A percentile compares a stretch with the other conserved stretches of the same genome.
Evolutionary conservation across 192 early-diverging fungal species (phyloP).

Genomic region (Backusella mclennaniae): DNA sequence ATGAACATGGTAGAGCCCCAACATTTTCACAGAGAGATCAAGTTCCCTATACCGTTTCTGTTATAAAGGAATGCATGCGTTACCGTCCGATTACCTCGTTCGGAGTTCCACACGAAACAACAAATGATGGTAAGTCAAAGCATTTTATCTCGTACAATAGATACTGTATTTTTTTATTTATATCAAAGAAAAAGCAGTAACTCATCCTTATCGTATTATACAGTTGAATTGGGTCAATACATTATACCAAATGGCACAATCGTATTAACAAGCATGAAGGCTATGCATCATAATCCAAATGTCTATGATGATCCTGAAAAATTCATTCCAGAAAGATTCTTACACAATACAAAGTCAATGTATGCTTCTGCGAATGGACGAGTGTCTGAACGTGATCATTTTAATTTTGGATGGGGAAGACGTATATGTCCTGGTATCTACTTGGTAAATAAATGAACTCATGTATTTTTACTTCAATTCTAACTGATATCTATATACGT

Average conservation of each 20-base stretch:
- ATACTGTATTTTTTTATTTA: neutral
- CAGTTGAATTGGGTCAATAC: conserved; percentile 27
- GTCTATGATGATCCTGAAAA: conserved; percentile 43
- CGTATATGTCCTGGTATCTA: conserved; percentile 14
- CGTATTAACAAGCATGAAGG: conserved; percentile 43
- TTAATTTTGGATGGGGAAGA: conserved; percentile 24
- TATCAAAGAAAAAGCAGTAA: neutral
- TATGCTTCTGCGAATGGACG: conserved; percentile 17
- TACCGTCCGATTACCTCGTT: neutral
- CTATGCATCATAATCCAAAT: conserved; percentile 36
- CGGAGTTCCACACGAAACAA: neutral
- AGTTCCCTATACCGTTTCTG: neutral
- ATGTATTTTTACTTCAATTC: neutral
- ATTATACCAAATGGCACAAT: conserved; percentile 47
- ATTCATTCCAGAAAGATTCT: conserved; percentile 49
- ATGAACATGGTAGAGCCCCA: neutral
- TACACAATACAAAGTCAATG: neutral
- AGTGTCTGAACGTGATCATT: conserved; percentile 13
- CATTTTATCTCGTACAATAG: neutral
- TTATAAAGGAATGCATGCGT: neutral
- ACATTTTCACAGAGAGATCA: neutral
- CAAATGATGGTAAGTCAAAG: conserved; percentile 3
- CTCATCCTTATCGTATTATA: neutral
- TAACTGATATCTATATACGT: neutral
- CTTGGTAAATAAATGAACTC: neutral